Evolutionary conservation across 2,329 filamentous ascomycete genomes (phyloP).

Genomic region (Keithomyces neogunnii): DNA sequence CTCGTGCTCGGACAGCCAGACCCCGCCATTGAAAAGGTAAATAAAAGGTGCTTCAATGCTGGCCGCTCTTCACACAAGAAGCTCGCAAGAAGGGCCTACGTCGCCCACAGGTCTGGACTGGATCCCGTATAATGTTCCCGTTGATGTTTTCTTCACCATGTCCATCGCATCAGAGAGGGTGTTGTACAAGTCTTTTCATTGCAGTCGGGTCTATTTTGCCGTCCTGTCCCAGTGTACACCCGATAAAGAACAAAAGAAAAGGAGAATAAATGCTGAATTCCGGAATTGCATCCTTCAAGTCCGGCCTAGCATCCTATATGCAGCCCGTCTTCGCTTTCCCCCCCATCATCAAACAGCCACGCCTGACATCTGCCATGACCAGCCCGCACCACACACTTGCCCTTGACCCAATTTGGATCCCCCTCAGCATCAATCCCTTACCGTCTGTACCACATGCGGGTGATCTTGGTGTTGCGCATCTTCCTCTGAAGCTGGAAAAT

Average conservation of each 20-base stretch:
- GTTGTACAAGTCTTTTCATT: neutral
- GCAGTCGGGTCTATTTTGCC: neutral
- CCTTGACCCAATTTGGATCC: neutral
- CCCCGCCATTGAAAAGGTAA: too few relatives aligned
- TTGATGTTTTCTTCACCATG: too few relatives aligned
- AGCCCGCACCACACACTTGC: too few relatives aligned
- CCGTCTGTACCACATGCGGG: conserved; percentile 50
- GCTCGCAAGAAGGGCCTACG: too few relatives aligned
- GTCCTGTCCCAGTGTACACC: neutral
- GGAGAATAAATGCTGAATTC: neutral
- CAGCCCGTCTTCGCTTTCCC: neutral
- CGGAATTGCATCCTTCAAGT: neutral
- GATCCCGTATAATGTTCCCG: too few relatives aligned
- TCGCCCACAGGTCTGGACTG: too few relatives aligned
- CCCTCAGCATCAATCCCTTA: conserved; percentile 19
- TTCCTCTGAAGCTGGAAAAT: conserved; percentile 73
- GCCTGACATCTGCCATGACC: neutral
- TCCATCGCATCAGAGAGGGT: neutral
- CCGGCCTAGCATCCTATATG: neutral
- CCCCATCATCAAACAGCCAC: neutral
- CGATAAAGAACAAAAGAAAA: neutral
- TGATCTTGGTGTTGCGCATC: conserved; percentile 54
- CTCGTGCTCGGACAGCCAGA: too few relatives aligned
- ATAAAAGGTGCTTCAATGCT: too few relatives aligned
- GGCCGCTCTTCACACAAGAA: too few relatives aligned